Conservation (phyloP, 2,329 filamentous ascomycete species). For the Curvularia hawaiiensis region DNA sequence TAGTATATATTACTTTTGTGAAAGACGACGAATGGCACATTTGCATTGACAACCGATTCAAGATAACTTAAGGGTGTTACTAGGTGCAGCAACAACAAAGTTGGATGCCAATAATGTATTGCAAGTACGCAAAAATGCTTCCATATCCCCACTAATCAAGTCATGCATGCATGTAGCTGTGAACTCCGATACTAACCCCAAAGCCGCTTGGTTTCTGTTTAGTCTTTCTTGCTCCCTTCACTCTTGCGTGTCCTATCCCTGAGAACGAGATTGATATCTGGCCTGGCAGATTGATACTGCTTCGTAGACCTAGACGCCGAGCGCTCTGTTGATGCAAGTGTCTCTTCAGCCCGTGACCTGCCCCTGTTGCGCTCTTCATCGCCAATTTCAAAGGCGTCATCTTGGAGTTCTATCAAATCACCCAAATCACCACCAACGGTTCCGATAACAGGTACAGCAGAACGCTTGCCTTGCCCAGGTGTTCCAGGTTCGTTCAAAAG, state of each 20-base stretch:
- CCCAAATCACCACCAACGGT: slow-evolving; percentile 55
- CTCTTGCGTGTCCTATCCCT: slow-evolving; percentile 36
- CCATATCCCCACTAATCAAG: slow-evolving; percentile 9
- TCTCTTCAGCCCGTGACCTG: slow-evolving; percentile 25
- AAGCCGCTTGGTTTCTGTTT: slow-evolving; percentile 8
- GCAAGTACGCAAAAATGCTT: slow-evolving; percentile 18
- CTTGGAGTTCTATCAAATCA: slow-evolving; percentile 73
- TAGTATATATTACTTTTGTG: neutral
- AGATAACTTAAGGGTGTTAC: neutral
- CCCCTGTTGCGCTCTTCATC: slow-evolving; percentile 41
- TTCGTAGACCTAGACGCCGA: slow-evolving; percentile 17
- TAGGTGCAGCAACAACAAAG: neutral
- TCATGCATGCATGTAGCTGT: slow-evolving; percentile 10
- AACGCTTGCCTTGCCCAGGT: slow-evolving; percentile 36
- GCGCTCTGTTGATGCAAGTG: slow-evolving; percentile 22
- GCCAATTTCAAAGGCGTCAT: slow-evolving; percentile 58
- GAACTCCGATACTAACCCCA: slow-evolving; percentile 13
- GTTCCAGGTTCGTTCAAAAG: slow-evolving; percentile 42
- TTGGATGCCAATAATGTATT: slow-evolving; percentile 7
- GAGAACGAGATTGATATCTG: slow-evolving; percentile 38
- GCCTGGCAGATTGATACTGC: slow-evolving; percentile 41
- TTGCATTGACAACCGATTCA: neutral
- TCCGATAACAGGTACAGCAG: slow-evolving; percentile 45
- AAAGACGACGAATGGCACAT: neutral
- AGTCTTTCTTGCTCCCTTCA: slow-evolving; percentile 38